Evolutionary conservation across 768 basidiomycete species (phyloP), one percentile per base, ranked within the genome.

Genomic region (Lactarius vividus): DNA sequence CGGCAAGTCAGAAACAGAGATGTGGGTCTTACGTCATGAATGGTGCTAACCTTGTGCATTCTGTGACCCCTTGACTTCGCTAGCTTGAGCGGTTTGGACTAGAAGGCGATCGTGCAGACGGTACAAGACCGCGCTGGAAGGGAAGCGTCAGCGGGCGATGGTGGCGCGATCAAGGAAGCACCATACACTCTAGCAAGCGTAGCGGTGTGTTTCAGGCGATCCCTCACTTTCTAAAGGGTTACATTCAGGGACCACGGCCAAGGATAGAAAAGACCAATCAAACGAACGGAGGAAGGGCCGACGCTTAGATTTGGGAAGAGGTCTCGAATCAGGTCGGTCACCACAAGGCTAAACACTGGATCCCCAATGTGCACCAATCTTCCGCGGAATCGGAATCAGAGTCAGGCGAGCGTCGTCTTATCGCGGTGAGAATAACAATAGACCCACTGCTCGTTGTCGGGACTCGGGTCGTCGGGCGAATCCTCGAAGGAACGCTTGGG

Each of bases 211-310:
- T 66, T 66, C 54, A 66, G 65, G 46, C 61, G 56, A 26, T 66
- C 65, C 53, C 65, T 62, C 61, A 66, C 46, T 62, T 66, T 66
- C 65, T 66, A 52, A 16, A 42, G 20, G 37, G 28, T 57, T 40
- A 29, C 0, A 52, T 28, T 31, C 16, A 35, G 28, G 18, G 31
- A 42, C 52, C 31, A 66, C 31, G 11, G 23, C n/a, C n/a, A 40
- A 40, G 35, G n/a, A 8, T 35, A n/a, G 53, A 31, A n/a, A 18
- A 53, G 8, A 33, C 49, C 8, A 37, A 10, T 35, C 35, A 42
- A 35, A 62, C 65, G 29, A 16, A 66, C 65, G 13, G 65, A 66
- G 39, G 65, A 66, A 1, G 65, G 65, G 42, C 65, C 65, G n/a
- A 66, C 65, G 29, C 49, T 33, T 28, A 66, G 16, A 6, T 66